Evolutionary conservation across 192 early-diverging fungal species (phyloP), one percentile per base, ranked within the genome.

Genomic region (Coemansia sp.): DNA sequence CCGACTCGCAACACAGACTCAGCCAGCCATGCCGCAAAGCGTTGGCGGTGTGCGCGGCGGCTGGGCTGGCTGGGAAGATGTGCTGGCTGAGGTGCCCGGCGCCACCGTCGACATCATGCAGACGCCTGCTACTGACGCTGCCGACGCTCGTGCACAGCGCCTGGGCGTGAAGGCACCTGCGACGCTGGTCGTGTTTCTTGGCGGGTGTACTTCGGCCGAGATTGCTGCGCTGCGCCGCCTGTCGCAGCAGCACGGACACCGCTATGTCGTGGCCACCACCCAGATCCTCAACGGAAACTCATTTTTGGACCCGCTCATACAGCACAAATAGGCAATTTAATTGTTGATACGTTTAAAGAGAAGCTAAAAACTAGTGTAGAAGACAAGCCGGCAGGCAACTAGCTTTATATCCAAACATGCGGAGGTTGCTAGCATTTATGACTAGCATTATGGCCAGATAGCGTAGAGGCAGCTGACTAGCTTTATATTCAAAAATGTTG

Each of bases 161-260:
- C 81, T 83, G 23, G 79, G 74, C 20, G 76, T 82, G 14, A 84
- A 88, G 64, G 74, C 83, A 34, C 76, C 82, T 11, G 83, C 87
- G 12, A 96, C 95, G 6, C 66, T 98, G 46, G 86, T 98, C 1
- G 87, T 98, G 53, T 98, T 97, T 68, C 77, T 98, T 10, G 96
- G 96, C 37, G 96, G 96, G 15, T 97, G 96, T 72, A 97, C 95
- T 0, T 90, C 84, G 31, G 91, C 96, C 3, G 96, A 98, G 79
- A 86, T 97, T 17, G 84, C 95, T 3, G 93, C 97, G 15, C 81
- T 95, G n/a, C 84, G 97, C 3, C 89, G 94, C 60, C 76, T 98
- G 46, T 85, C 92, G 6, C 88, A 89, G 66, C 88, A 92, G 54
- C 85, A 84, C 37, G 82, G 79, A 34, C 92, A 94, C 24, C 87